Evolutionary conservation across 345 rosid genomes (phyloP).

Genomic region (Dipteronia sinensis): DNA sequence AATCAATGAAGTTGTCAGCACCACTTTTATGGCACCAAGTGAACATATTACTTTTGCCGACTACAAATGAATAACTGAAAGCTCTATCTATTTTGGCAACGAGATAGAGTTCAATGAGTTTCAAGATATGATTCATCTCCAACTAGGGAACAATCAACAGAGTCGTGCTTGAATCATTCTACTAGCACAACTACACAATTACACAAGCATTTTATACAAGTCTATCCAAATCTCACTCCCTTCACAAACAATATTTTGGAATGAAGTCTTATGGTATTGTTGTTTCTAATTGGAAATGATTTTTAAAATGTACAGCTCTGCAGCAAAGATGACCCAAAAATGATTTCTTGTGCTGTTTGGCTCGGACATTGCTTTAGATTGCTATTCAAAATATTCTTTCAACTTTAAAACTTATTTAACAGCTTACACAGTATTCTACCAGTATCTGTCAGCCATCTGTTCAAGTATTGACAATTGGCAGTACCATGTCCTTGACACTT

Average conservation of each 20-base stretch:
- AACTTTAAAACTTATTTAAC: background rate
- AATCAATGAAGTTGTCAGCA: background rate
- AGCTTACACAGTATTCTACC: background rate
- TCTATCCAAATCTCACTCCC: background rate
- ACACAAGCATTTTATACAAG: background rate
- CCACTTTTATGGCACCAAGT: background rate
- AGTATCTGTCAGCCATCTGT: background rate
- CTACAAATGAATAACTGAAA: background rate
- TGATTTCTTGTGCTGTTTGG: background rate
- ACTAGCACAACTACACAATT: background rate
- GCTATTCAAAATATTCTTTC: background rate
- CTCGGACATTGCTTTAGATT: background rate
- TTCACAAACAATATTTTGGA: background rate
- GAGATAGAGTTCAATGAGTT: background rate
- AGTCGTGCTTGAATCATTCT: background rate
- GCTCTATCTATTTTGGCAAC: background rate
- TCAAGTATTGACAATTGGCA: no score
- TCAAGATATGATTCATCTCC: background rate
- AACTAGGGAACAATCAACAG: background rate
- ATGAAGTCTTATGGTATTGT: background rate
- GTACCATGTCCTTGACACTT: conserved; percentile 7
- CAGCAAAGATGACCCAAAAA: background rate
- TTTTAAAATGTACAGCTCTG: background rate
- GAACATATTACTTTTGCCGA: background rate
- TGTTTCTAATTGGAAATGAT: background rate